Evolutionary conservation across 2,329 filamentous ascomycete species (phyloP), one percentile per base, ranked within the genome.

Genomic region (Ascochyta fabae): DNA sequence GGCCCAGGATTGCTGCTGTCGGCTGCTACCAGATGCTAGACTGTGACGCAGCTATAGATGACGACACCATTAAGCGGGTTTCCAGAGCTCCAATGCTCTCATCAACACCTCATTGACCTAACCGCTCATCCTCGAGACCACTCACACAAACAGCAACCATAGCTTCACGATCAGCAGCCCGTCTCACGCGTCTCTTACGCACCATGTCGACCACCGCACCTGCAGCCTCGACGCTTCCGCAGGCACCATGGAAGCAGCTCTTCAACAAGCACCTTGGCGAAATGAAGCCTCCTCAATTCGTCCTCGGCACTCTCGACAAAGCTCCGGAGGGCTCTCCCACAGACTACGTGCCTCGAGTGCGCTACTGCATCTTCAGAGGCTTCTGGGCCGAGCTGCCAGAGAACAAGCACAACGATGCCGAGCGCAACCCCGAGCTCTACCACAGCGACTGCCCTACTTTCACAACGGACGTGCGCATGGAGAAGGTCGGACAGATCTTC

Each of bases 391-490:
- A 84, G 51, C 80, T 96, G 1, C 88, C 89, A 4, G 81, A 81
- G 48, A 91, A 93, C 76, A 84, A 86, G 39, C 86, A 88, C 74
- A 94, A 95, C 75, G 78, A 85, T 31, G 89, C 91, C 3, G 81
- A 86, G 60, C 81, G 81, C 59, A 97, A 97, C 74, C 87, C 90
- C 4, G 64, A 78, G 6, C 77, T 85, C 1, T 96, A 85, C 71
- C 87, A 90, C 68, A 91, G 86, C 65, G 92, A 98, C 62, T 79
- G 94, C 65, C 84, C 89, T 3, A 88, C 89, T 0, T 88, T 97
- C 69, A 96, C 94, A 1, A 96, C 92, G 0, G 95, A 98, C 74
- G 86, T 85, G 8, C 86, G 94, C 41, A 96, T 96, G 91, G 84
- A 87, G 56, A 98, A 98, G 80, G 81, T 89, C 0, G 79, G 81